Evolutionary conservation across 352 stramenopile genomes (phyloP).

Genomic region (Pythium volutum): DNA sequence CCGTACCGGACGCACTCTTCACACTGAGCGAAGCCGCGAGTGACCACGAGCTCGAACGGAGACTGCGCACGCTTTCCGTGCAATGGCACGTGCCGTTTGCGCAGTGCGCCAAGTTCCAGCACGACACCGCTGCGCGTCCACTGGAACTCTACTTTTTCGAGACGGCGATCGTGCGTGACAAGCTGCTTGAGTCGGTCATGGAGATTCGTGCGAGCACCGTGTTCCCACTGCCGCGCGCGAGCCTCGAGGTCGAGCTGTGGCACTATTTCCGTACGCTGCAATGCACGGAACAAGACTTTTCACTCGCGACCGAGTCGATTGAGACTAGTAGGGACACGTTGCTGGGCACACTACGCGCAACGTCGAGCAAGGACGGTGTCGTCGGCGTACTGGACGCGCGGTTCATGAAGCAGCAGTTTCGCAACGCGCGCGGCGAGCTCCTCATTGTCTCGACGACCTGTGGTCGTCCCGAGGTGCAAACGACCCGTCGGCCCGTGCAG

Average conservation of each 20-base stretch:
- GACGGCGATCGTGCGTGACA: not conserved
- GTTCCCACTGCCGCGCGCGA: not conserved
- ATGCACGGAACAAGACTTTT: slow-evolving; percentile 3
- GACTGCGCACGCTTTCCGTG: not conserved
- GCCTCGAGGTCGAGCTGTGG: slow-evolving; percentile 1
- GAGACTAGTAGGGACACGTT: not conserved
- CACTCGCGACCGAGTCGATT: not conserved
- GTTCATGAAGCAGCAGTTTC: slow-evolving; percentile 2
- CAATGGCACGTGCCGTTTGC: slow-evolving; percentile 7
- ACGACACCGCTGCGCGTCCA: not conserved
- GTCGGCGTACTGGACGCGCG: slow-evolving; percentile 1
- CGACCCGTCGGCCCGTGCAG: not conserved
- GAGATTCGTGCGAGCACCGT: slow-evolving; percentile 1
- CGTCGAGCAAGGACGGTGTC: not conserved
- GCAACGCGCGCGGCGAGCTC: slow-evolving; percentile 9
- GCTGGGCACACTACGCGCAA: not conserved
- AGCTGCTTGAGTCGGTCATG: not conserved
- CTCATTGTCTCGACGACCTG: slow-evolving; percentile 2
- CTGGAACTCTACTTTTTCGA: slow-evolving; percentile 7
- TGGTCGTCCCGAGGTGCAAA: not conserved
- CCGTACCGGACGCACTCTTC: not conserved
- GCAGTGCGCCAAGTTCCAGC: not conserved
- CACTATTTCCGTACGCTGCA: not conserved
- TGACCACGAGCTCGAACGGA: not conserved
- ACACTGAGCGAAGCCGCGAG: not conserved